Evolutionary conservation across 2,329 filamentous ascomycete genomes (phyloP), one percentile per base, ranked within the genome.

Genomic region (Pseudogymnoascus sp.): DNA sequence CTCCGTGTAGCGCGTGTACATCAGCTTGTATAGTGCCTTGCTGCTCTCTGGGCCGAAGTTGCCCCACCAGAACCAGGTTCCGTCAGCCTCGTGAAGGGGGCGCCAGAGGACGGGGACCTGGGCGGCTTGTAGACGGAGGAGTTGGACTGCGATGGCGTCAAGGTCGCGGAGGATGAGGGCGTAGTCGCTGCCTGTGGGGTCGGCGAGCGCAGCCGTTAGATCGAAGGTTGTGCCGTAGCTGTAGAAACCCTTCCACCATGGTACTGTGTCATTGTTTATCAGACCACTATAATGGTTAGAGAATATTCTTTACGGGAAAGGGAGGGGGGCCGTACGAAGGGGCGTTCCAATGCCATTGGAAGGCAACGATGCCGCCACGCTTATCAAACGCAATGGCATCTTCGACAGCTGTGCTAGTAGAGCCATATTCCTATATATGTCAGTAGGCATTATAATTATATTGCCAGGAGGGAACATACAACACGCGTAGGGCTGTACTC

Each of bases 61-160:
- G 6, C 78, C 79, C 79, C 79, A 81, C 78, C 79, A 81, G 72
- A 81, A 81, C 79, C 79, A 81, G 0, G 61, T 72, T 1, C 78
- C 78, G 64, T 81, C 79, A 6, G 79, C 79, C 67, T 81, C 79
- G 68, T 81, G 79, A 29, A 81, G 69, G 4, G 78, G 78, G 1
- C 79, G 71, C 67, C 73, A 81, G 10, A 81, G 73, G 5, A 81
- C 73, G 1, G 79, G 77, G 1, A 80, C 73, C n/a, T 73, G 73
- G 3, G 77, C 77, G 8, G 69, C 65, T 61, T 78, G 72, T 3
- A 81, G 72, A 21, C 75, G 71, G 70, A 77, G 75, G 4, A 81
- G 73, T 68, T 81, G 73, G 5, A 73, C 72, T 2, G 78, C 78
- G 61, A 81, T 78, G 29, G 77, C 76, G 59, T 81, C 78, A 61